These are phyloP conservation scores for Termitomyces sp. DNA, from an alignment of 768 basidiomycete species.

Conservation along the genomic window DNA sequence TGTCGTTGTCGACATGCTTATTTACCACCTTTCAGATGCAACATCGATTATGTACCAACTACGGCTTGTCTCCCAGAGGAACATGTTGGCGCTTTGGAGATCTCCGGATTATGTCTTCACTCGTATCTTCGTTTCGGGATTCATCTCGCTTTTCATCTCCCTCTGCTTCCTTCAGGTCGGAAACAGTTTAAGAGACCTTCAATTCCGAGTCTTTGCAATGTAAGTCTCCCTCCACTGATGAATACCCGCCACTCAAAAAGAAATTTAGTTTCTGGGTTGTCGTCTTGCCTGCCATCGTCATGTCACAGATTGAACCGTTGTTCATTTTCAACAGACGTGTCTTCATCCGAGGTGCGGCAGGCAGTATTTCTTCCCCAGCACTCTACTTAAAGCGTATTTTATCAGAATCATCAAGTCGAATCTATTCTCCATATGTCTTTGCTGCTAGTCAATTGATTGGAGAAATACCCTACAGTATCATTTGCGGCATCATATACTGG, in stretches of 20 bases:
- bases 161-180: conserved; percentile 80
- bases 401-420: conserved; percentile 74
- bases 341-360: conserved; percentile 30
- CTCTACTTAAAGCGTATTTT: not conserved
- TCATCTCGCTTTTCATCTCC: conserved; percentile 69
- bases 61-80: conserved; percentile 59
- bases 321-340: conserved; percentile 70
- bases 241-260: not conserved
- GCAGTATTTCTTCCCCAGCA: conserved; percentile 2
- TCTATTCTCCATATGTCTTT: conserved; percentile 85
- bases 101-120: conserved; percentile 86
- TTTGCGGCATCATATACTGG: conserved; percentile 77
- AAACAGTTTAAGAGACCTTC: conserved; percentile 58
- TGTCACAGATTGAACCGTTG: conserved; percentile 78
- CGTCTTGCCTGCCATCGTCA: conserved; percentile 70
- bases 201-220: conserved; percentile 82
- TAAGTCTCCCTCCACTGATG: conserved; percentile 27
- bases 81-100: conserved; percentile 73
- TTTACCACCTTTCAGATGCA: conserved; percentile 46
- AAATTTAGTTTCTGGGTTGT: conserved; percentile 58
- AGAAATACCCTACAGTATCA: conserved; percentile 72
- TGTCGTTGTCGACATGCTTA: not conserved
- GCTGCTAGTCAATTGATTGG: conserved; percentile 78
- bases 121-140: conserved; percentile 71
- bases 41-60: conserved; percentile 77